Conservation (phyloP, 768 basidiomycete genomes). For the Phanerochaete sordida region DNA sequence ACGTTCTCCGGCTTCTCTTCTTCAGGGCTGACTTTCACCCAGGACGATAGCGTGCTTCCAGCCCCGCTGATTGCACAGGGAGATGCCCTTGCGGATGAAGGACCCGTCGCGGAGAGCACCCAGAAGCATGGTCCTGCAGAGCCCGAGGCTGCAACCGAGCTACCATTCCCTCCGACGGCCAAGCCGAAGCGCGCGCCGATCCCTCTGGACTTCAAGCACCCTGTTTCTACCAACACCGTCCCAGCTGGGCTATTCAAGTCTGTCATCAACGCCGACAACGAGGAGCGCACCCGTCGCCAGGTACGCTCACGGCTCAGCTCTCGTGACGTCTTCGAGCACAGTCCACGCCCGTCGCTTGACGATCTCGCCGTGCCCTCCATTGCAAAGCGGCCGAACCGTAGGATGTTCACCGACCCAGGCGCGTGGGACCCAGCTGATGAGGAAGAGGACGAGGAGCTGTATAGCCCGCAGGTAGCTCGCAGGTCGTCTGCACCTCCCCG, state of each 20-base stretch:
- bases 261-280: slow-evolving; percentile 46
- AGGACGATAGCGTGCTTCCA: slow-evolving; percentile 23
- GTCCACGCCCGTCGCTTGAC: slow-evolving; percentile 70
- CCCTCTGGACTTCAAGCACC: slow-evolving; percentile 73
- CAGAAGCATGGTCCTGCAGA: slow-evolving; percentile 1
- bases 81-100: slow-evolving; percentile 20
- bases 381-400: slow-evolving; percentile 51
- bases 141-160: slow-evolving; percentile 17
- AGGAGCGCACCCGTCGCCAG: slow-evolving; percentile 64
- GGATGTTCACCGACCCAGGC: slow-evolving; percentile 59
- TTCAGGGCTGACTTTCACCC: slow-evolving; percentile 4
- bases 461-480: slow-evolving; percentile 26
- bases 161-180: slow-evolving; percentile 29
- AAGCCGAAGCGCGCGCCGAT: slow-evolving; percentile 68
- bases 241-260: slow-evolving; percentile 88
- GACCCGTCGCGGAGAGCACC: slow-evolving; percentile 8
- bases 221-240: slow-evolving; percentile 65
- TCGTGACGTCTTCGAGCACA: slow-evolving; percentile 60
- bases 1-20: slow-evolving; percentile 64
- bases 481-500: slow-evolving; percentile 39
- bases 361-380: slow-evolving; percentile 70
- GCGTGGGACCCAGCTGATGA: slow-evolving; percentile 22
- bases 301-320: slow-evolving; percentile 79
- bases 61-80: slow-evolving; percentile 4
- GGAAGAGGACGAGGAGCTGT: slow-evolving; percentile 34